Evolutionary conservation across 306 rosid genomes (phyloP), one percentile per base, ranked within the genome.

Genomic region (Vicia faba): DNA sequence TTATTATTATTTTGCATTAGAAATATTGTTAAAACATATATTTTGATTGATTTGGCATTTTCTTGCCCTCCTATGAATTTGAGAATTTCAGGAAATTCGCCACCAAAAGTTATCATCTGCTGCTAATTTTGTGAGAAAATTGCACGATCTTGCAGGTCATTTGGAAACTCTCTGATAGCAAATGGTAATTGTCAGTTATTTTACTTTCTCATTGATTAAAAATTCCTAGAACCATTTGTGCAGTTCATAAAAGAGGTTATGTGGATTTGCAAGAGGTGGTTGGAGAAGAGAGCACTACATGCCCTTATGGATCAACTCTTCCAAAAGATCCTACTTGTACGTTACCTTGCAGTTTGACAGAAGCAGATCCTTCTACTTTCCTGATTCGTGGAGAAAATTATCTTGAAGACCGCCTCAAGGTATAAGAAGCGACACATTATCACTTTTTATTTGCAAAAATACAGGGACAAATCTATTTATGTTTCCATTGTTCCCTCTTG

Each of bases 171-270:
- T 71, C 26, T 56, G 69, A 29, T 72, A 25, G 7, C 54, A 70
- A 61, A 35, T 74, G 53, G 20, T 31, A 18, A 50, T 57, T 76
- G 77, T 66, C 59, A 68, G 25, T 66, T 51, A 59, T 80, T 71
- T 61, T 70, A 39, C 59, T 59, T 54, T 53, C 50, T 20, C 15
- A 11, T 15, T 66, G 65, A 67, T 68, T 81, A 60, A 69, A 41
- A 67, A 71, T 64, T 68, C 63, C 69, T 61, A 23, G 61, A 55
- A 62, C 26, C 40, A 70, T 54, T 20, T 66, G 66, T 82, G 70
- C 89, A 89, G 99, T 81, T 85, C 96, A 86, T 58, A 93, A 89
- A 84, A 93, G 87, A 79, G 96, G 96, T 61, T 84, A 84, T 72
- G 33, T 69, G 64, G 98, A 86, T 73, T 82, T 87, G 44, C 93